A percentile compares a stretch with the other conserved stretches of the same genome.
Evolutionary conservation across 768 basidiomycete species (phyloP).

Genomic region (Phylloporus rhodoxanthus): DNA sequence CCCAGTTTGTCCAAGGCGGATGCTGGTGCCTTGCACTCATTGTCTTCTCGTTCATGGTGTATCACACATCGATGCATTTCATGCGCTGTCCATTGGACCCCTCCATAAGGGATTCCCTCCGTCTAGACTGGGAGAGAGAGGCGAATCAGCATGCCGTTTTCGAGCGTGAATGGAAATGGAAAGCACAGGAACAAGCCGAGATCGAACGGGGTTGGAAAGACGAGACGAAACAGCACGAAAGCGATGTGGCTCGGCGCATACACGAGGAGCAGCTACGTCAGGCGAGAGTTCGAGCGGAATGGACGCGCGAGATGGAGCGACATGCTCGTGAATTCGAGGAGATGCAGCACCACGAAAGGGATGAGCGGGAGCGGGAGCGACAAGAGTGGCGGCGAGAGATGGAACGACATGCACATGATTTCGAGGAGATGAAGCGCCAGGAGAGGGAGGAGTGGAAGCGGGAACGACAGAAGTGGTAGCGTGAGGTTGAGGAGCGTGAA

Average conservation of each 20-base stretch:
- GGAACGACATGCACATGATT: neutral
- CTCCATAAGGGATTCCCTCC: slow-evolving; percentile 1
- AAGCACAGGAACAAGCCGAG: neutral
- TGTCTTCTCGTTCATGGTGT: neutral
- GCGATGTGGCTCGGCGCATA: neutral
- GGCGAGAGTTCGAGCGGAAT: neutral
- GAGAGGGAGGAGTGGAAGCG: slow-evolving; percentile 1
- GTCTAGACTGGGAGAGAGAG: slow-evolving; percentile 8
- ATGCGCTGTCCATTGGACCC: slow-evolving; percentile 4
- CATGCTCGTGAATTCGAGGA: neutral
- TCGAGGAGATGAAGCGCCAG: slow-evolving; percentile 4
- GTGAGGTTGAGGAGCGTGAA: slow-evolving; percentile 14
- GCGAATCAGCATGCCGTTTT: neutral
- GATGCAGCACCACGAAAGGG: slow-evolving; percentile 2
- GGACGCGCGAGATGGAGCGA: neutral
- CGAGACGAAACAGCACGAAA: neutral
- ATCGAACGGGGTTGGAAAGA: slow-evolving; percentile 4
- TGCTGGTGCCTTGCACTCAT: neutral
- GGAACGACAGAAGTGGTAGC: slow-evolving; percentile 9
- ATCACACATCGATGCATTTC: slow-evolving; percentile 1
- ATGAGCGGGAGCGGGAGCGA: neutral
- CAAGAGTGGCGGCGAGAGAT: slow-evolving; percentile 9
- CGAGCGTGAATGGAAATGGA: slow-evolving; percentile 1
- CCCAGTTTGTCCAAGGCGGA: neutral
- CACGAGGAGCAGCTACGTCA: slow-evolving; percentile 8